phyloP scores from a whole-genome alignment of 2,329 filamentous ascomycete genomes.

The Verticillium nonalfalfae region DNA sequence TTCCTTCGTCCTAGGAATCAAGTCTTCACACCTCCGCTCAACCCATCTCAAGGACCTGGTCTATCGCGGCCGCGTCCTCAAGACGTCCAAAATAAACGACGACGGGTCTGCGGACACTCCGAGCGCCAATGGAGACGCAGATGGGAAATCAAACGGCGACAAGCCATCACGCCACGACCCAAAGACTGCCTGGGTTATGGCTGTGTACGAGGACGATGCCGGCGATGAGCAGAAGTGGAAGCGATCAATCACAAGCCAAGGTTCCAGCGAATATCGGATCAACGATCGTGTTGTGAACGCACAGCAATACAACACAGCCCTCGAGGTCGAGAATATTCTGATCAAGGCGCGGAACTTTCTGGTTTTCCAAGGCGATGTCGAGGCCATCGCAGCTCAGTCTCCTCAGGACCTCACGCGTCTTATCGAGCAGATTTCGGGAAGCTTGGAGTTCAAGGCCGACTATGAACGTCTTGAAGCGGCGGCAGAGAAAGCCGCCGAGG shows the following conservation, averaged over 20 bases:
- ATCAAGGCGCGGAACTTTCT: constrained; percentile 98
- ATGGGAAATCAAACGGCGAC: constrained; percentile 49
- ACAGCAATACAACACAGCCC: constrained; percentile 85
- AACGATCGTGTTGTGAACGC: constrained; percentile 86
- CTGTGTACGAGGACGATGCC: constrained; percentile 95
- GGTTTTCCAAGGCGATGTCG: constrained; percentile 96
- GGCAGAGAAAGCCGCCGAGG: constrained; percentile 79
- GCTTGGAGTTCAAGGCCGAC: constrained; percentile 86
- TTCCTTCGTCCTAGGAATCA: constrained; percentile 96
- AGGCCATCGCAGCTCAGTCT: constrained; percentile 92
- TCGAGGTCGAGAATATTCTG: constrained; percentile 91
- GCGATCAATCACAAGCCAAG: constrained; percentile 81
- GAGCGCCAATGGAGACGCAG: constrained; percentile 51
- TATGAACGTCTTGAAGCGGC: constrained; percentile 88
- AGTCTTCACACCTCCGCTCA: constrained; percentile 95
- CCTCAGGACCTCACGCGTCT: constrained; percentile 88
- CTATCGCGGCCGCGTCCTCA: constrained; percentile 89
- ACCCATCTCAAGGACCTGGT: constrained; percentile 90
- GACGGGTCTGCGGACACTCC: constrained; percentile 67
- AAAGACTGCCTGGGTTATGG: constrained; percentile 97
- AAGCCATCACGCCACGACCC: constrained; percentile 73
- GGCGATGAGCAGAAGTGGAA: constrained; percentile 96
- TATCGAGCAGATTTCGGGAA: constrained; percentile 97
- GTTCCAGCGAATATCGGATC: constrained; percentile 92
- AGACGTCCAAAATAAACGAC: constrained; percentile 86